Percentiles rank a stretch among this genome's conserved stretches.
phyloP scores from a whole-genome alignment of 371 early-diverging fungal species.

The Lichtheimia ornata region DNA sequence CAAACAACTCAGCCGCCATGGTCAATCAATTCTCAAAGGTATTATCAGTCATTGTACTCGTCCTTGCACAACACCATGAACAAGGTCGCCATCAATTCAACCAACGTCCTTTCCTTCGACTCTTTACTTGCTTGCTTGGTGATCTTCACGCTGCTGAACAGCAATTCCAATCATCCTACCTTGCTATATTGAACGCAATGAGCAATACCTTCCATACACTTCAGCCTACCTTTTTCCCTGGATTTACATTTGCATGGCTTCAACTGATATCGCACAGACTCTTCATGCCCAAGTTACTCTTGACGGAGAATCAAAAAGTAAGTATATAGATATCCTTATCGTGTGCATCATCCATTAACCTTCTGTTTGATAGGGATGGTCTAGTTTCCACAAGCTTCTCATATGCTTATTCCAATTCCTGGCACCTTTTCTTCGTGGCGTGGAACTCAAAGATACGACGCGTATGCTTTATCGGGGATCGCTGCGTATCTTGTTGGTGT shows the following conservation, averaged over 20 bases:
- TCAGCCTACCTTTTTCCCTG: slow-evolving; percentile 73
- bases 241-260: slow-evolving; percentile 97
- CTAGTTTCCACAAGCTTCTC: slow-evolving; percentile 80
- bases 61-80: slow-evolving; percentile 84
- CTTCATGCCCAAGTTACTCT: slow-evolving; percentile 88
- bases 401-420: slow-evolving; percentile 84
- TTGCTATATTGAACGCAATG: slow-evolving; percentile 54
- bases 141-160: slow-evolving; percentile 80
- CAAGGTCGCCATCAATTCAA: slow-evolving; percentile 79
- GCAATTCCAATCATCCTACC: slow-evolving; percentile 62
- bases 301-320: slow-evolving; percentile 72
- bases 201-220: slow-evolving; percentile 69
- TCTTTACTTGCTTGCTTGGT: slow-evolving; percentile 82
- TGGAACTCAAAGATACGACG: slow-evolving; percentile 73
- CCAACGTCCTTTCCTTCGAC: slow-evolving; percentile 90
- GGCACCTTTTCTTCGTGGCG: slow-evolving; percentile 77
- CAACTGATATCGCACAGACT: slow-evolving; percentile 89
- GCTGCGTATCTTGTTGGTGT: slow-evolving; percentile 85
- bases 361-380: slow-evolving; percentile 72
- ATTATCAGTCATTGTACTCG: slow-evolving; percentile 82
- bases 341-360: slow-evolving; percentile 9
- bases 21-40: slow-evolving; percentile 69
- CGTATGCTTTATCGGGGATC: slow-evolving; percentile 89
- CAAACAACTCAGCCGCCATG: slow-evolving; percentile 47
- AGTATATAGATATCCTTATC: background rate